These are phyloP conservation scores for Phytophthora boehmeriae DNA, from an alignment of 352 stramenopile genomes.

Conservation along the genomic window DNA sequence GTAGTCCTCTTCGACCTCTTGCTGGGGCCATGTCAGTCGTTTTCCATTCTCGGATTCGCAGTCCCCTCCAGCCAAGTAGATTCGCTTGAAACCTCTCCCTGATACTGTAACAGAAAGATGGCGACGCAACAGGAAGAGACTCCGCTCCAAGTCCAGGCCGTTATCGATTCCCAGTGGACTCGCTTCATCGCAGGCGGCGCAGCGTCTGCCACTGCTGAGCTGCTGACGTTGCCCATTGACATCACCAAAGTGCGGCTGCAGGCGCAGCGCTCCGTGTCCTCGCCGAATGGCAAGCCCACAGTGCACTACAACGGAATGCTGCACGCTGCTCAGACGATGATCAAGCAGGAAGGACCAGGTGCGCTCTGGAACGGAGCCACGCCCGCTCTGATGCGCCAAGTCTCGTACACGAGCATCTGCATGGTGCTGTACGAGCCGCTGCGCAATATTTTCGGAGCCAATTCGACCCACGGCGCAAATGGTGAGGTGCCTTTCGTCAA, in stretches of 20 bases:
- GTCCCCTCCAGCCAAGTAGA: neutral
- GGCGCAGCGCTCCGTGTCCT: conserved; percentile 51
- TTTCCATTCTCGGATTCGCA: conserved; percentile 29
- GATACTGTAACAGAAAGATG: conserved; percentile 23
- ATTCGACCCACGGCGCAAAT: conserved; percentile 32
- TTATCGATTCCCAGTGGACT: conserved; percentile 64
- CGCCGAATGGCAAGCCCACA: conserved; percentile 30
- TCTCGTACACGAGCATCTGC: conserved; percentile 88
- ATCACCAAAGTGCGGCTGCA: conserved; percentile 89
- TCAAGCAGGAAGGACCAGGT: conserved; percentile 62
- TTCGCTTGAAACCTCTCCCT: neutral
- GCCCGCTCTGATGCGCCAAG: conserved; percentile 81
- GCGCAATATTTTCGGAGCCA: conserved; percentile 74
- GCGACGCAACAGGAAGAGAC: conserved; percentile 42
- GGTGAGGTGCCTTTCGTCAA: conserved; percentile 75
- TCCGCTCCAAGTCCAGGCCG: conserved; percentile 44
- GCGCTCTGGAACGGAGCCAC: conserved; percentile 82
- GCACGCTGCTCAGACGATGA: conserved; percentile 68
- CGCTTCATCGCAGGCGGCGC: conserved; percentile 75
- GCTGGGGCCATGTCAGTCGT: conserved; percentile 1
- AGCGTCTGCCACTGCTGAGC: conserved; percentile 73
- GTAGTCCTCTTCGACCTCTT: conserved; percentile 15
- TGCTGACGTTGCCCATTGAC: conserved; percentile 86
- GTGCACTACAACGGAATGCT: conserved; percentile 84
- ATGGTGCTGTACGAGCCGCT: conserved; percentile 89